These are phyloP conservation scores for Botrytis tulipae DNA, from an alignment of 2,329 filamentous ascomycete species.

Conservation along the genomic window DNA sequence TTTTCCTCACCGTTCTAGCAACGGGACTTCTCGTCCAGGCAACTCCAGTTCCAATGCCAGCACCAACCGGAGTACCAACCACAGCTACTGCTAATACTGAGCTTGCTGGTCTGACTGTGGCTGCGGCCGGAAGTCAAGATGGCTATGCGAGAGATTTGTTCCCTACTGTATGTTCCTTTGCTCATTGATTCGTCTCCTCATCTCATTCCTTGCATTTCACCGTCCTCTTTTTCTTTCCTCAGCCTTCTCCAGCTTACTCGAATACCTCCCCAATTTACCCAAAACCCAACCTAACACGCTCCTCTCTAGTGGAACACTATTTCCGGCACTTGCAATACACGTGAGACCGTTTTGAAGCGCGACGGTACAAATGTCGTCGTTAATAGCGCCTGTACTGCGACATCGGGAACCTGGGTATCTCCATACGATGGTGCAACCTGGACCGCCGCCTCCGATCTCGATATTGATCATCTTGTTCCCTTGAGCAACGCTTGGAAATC, in stretches of 20 bases:
- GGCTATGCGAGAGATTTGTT: constrained; percentile 67
- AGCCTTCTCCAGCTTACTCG: not conserved
- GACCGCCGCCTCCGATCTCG: constrained; percentile 66
- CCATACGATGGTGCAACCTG: constrained; percentile 73
- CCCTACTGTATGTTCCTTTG: constrained; percentile 41
- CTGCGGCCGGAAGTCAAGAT: constrained; percentile 51
- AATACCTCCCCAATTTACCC: not conserved
- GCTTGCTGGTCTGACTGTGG: constrained; percentile 58
- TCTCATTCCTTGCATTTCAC: not conserved
- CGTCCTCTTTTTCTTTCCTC: constrained; percentile 4
- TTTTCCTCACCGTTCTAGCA: constrained; percentile 4
- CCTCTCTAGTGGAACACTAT: constrained; percentile 48
- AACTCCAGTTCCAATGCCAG: constrained; percentile 27
- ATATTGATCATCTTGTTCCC: constrained; percentile 83
- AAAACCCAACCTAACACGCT: not conserved
- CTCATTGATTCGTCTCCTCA: not conserved
- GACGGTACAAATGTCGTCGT: constrained; percentile 65
- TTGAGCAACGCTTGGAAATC: constrained; percentile 76
- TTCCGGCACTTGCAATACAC: constrained; percentile 66
- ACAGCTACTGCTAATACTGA: constrained; percentile 54
- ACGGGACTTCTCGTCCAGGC: constrained; percentile 5
- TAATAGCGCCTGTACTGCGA: constrained; percentile 59
- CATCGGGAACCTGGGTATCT: constrained; percentile 65
- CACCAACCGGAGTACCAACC: constrained; percentile 62
- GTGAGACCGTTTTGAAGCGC: constrained; percentile 69